Base-by-base conservation (phyloP, 2,329 filamentous ascomycete species). In the Fusarium beomiforme region DNA sequence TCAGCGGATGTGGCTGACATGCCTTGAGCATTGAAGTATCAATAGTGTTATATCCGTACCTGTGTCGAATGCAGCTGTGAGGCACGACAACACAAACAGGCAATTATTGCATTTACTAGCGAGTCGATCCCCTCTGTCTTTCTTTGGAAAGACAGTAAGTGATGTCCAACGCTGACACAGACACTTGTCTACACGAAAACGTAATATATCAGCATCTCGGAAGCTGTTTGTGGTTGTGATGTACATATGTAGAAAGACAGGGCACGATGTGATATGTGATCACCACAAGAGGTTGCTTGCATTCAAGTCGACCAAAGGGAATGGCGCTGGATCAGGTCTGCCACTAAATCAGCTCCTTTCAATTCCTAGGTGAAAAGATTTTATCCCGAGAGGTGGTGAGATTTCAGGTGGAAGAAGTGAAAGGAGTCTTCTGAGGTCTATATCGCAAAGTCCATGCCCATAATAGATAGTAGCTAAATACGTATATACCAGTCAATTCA, bases 241-340 rank as follows among this genome's bases (percentile, higher is more conserved):
- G n/a, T n/a, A n/a, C n/a, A n/a, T n/a, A 36, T 47, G 42, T 19
- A 36, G 39, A 51, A 26, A 59, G 71, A 31, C 24, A 72, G 69
- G 55, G 42, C 19, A 41, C 50, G 55, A 55, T 62, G 50, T 69
- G 58, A 57, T 59, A 39, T 53, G 33, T 67, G 55, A 61, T 53
- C 34, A 64, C 59, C 47, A 26, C 29, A 41, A 43, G 24, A 59
- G 42, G 53, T 31, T 42, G 55, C 55, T 49, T 59, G 55, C 26
- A 34, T 42, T 26, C 13, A 33, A 29, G 24, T 64, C 41, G 41
- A 50, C 33, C 44, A 53, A 57, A 56, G 41, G 50, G 51, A 50
- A 46, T 29, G 53, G 23, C 42, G 21, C 39, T 64, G 29, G 54
- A 71, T 70, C 44, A 62, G 64, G 61, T 69, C 69, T 69, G 51